phyloP scores from a whole-genome alignment of 257 asterid genomes.

The Solanum ahanhuiri region DNA sequence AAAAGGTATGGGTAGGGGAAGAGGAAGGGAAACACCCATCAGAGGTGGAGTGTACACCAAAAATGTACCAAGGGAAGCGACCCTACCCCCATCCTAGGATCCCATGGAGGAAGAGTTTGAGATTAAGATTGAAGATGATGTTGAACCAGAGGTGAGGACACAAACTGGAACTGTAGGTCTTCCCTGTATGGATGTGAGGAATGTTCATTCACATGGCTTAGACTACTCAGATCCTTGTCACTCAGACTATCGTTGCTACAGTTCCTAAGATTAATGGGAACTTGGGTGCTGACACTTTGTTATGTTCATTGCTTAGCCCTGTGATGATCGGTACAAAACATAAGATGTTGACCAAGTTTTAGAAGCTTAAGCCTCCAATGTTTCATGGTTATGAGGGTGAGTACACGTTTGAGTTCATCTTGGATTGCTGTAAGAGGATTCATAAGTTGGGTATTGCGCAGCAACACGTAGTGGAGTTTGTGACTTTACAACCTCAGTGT shows the following conservation, averaged over 20 bases:
- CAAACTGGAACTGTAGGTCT: too few relatives aligned
- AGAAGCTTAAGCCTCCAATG: too few relatives aligned
- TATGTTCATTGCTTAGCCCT: too few relatives aligned
- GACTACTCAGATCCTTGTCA: neutral
- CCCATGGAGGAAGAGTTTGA: neutral
- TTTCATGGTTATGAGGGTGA: too few relatives aligned
- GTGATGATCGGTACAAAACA: too few relatives aligned
- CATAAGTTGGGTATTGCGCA: too few relatives aligned
- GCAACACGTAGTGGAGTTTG: too few relatives aligned
- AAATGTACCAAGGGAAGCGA: neutral
- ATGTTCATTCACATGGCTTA: neutral
- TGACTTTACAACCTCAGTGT: too few relatives aligned
- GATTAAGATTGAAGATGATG: neutral
- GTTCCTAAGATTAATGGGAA: neutral
- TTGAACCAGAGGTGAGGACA: neutral
- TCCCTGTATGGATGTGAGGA: neutral
- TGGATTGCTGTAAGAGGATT: too few relatives aligned
- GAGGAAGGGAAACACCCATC: neutral
- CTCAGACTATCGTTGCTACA: neutral
- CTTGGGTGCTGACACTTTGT: neutral
- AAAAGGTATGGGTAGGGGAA: neutral
- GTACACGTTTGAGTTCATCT: too few relatives aligned
- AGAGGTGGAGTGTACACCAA: neutral
- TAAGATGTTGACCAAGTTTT: too few relatives aligned
- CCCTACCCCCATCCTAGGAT: neutral